phyloP scores from a whole-genome alignment of 768 basidiomycete genomes.

The Amanita subjunquillea region DNA sequence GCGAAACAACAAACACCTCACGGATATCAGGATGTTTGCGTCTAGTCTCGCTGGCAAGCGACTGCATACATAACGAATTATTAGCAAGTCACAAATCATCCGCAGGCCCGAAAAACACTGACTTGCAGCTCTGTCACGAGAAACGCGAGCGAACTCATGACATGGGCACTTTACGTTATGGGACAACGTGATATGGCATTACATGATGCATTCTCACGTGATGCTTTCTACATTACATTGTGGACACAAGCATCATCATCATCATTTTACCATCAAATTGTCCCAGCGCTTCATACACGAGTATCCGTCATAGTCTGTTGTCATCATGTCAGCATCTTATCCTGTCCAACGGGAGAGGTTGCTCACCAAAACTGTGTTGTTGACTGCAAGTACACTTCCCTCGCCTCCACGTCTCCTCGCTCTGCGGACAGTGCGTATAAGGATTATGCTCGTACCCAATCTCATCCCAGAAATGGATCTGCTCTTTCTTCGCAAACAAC shows the following conservation, averaged over 20 bases:
- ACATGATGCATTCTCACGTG: neutral
- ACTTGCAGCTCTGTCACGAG: conserved; percentile 71
- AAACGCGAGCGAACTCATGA: conserved; percentile 61
- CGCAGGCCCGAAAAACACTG: neutral
- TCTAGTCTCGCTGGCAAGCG: conserved; percentile 80
- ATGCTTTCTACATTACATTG: no score
- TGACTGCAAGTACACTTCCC: conserved; percentile 58
- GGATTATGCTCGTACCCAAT: conserved; percentile 74
- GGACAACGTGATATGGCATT: neutral
- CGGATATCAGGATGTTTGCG: conserved; percentile 89
- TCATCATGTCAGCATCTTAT: neutral
- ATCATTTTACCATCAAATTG: conserved; percentile 14
- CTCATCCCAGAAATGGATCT: conserved; percentile 68
- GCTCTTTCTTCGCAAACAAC: conserved; percentile 42
- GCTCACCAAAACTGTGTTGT: conserved; percentile 46
- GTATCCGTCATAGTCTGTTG: conserved; percentile 43
- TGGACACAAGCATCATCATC: neutral
- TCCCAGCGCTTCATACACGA: conserved; percentile 52
- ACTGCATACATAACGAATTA: conserved; percentile 29
- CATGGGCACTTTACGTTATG: neutral
- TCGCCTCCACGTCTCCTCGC: conserved; percentile 32
- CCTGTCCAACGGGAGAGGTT: neutral
- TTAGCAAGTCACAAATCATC: neutral
- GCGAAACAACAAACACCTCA: conserved; percentile 46
- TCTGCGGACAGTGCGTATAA: conserved; percentile 57